Evolutionary conservation across 2,329 filamentous ascomycete genomes (phyloP).

Genomic region (Periglandula ipomoeae): DNA sequence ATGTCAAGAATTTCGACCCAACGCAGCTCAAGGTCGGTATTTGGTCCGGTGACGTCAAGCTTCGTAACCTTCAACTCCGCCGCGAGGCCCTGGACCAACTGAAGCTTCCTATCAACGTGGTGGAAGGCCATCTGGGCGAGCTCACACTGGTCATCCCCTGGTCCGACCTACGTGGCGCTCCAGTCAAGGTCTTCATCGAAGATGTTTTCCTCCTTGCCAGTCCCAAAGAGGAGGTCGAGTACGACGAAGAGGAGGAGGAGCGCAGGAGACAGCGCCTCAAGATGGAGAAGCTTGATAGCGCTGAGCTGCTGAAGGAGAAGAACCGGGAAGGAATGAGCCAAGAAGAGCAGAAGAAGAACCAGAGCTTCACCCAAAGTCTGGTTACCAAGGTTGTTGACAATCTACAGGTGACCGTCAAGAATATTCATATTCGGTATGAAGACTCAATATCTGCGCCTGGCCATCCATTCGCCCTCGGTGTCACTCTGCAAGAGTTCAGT

Average conservation of each 20-base stretch:
- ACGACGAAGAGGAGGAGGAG: conserved; percentile 88
- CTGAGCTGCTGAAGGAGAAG: conserved; percentile 85
- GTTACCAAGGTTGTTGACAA: conserved; percentile 98
- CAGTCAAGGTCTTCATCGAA: conserved; percentile 90
- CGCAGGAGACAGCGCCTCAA: conserved; percentile 82
- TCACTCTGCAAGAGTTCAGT: conserved; percentile 93
- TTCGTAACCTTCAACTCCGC: conserved; percentile 84
- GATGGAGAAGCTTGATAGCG: conserved; percentile 97
- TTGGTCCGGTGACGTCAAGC: conserved; percentile 96
- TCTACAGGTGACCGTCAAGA: conserved; percentile 93
- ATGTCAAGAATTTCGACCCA: conserved; percentile 98
- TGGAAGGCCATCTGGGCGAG: conserved; percentile 87
- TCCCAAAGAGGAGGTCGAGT: conserved; percentile 89
- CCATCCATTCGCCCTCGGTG: conserved; percentile 85
- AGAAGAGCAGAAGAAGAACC: conserved; percentile 94
- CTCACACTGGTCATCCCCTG: conserved; percentile 91
- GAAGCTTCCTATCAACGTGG: conserved; percentile 90
- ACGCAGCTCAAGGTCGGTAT: conserved; percentile 97
- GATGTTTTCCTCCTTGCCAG: conserved; percentile 94
- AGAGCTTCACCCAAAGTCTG: conserved; percentile 93
- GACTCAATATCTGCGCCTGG: conserved; percentile 92
- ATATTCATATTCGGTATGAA: conserved; percentile 96
- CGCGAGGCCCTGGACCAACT: conserved; percentile 95
- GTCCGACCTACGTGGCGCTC: conserved; percentile 92
- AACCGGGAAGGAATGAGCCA: conserved; percentile 87